A percentile compares a stretch with the other conserved stretches of the same genome.
These are phyloP conservation scores for Abrus precatorius DNA, from an alignment of 306 rosid genomes.

Conservation along the genomic window DNA sequence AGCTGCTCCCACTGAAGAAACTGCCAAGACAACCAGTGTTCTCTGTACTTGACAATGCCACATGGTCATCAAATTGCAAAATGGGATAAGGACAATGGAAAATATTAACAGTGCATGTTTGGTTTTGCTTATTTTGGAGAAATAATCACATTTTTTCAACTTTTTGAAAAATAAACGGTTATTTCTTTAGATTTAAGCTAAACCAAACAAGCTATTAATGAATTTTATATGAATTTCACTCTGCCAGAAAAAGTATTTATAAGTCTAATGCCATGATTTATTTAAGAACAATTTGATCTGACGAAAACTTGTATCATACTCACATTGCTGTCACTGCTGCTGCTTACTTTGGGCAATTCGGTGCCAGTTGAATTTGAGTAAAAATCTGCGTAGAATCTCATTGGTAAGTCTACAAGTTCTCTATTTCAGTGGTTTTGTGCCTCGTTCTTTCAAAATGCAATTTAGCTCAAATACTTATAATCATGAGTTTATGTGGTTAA, in stretches of 20 bases:
- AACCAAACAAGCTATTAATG: too few relatives aligned
- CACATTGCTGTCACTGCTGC: constrained; percentile 43
- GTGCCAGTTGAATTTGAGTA: constrained; percentile 31
- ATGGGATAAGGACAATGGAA: background rate
- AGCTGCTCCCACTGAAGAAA: constrained; percentile 49
- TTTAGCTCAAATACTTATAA: too few relatives aligned
- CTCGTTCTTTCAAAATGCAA: background rate
- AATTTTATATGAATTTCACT: too few relatives aligned
- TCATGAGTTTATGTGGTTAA: background rate
- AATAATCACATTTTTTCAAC: too few relatives aligned
- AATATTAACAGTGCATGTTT: too few relatives aligned
- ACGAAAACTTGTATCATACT: constrained; percentile 28
- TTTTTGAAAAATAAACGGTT: too few relatives aligned
- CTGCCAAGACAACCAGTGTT: constrained; percentile 29
- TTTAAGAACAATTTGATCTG: background rate
- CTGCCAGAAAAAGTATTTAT: too few relatives aligned
- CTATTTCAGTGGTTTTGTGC: background rate
- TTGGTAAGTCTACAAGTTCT: background rate
- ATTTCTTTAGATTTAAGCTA: too few relatives aligned
- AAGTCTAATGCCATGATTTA: too few relatives aligned
- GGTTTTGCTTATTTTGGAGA: too few relatives aligned
- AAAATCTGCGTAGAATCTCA: constrained; percentile 41
- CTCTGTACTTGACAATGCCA: constrained; percentile 31
- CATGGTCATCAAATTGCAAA: constrained; percentile 1
- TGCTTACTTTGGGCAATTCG: constrained; percentile 25